A percentile compares a stretch with the other conserved stretches of the same genome.
Evolutionary conservation across 768 basidiomycete species (phyloP).

Genomic region (Rhizopogon sp.): DNA sequence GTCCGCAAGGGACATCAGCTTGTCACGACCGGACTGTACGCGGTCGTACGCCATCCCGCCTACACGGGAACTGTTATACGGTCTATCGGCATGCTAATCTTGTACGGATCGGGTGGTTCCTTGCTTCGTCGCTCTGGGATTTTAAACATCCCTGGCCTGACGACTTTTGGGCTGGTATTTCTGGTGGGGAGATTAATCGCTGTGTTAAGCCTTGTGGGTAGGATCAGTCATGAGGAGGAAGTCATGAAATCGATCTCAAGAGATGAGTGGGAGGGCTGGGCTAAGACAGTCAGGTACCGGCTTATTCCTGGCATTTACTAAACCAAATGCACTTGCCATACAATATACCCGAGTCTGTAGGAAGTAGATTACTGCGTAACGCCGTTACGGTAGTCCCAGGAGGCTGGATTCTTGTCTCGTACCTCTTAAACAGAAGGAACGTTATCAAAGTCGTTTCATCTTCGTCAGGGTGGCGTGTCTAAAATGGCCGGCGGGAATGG

Average conservation of each 20-base stretch:
- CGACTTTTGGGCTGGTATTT: not conserved
- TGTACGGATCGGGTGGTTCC: slow-evolving; percentile 2
- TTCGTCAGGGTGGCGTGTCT: too few species aligned
- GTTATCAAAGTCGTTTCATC: too few species aligned
- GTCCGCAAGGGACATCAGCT: slow-evolving; percentile 36
- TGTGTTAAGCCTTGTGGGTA: not conserved
- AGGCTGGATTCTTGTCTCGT: too few species aligned
- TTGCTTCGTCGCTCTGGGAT: not conserved
- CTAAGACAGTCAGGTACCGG: slow-evolving; percentile 19
- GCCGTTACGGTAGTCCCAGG: too few species aligned
- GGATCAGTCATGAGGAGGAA: slow-evolving; percentile 20
- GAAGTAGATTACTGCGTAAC: too few species aligned
- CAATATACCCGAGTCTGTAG: too few species aligned
- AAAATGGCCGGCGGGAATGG: too few species aligned
- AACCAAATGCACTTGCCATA: too few species aligned
- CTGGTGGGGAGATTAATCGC: not conserved
- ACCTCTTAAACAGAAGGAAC: too few species aligned
- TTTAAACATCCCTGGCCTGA: not conserved
- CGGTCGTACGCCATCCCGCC: slow-evolving; percentile 39
- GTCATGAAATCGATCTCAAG: slow-evolving; percentile 24
- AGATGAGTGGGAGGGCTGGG: slow-evolving; percentile 29
- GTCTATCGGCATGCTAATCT: slow-evolving; percentile 1
- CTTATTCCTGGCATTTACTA: slow-evolving; percentile 29
- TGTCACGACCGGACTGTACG: slow-evolving; percentile 36
- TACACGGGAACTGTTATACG: slow-evolving; percentile 29